These are phyloP conservation scores for Cladosporium sp. DNA, from an alignment of 2,329 filamentous ascomycete genomes.

Conservation along the genomic window DNA sequence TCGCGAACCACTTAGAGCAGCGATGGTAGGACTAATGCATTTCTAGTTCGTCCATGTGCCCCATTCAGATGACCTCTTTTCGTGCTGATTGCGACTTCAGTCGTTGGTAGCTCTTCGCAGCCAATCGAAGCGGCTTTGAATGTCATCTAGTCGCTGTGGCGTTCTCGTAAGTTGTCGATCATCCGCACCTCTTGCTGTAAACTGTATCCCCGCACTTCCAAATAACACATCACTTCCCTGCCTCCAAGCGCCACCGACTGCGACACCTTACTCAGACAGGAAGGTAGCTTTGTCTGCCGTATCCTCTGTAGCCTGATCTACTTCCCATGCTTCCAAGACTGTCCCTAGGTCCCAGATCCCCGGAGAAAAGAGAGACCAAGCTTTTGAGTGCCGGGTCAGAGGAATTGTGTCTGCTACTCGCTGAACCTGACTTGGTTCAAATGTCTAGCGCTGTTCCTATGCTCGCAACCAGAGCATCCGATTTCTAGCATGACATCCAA, in stretches of 20 bases:
- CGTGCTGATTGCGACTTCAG: not conserved
- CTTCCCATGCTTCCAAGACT: not conserved
- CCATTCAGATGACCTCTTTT: not conserved
- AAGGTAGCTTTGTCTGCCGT: not conserved
- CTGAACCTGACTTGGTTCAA: not conserved
- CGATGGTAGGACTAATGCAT: not conserved
- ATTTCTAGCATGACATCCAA: not conserved
- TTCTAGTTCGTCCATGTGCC: not conserved
- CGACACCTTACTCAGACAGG: not conserved
- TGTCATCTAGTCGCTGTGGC: not conserved
- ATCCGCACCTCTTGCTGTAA: not conserved
- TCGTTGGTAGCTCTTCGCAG: not conserved
- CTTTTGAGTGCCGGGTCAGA: not conserved
- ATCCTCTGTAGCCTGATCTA: not conserved
- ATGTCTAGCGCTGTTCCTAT: not conserved
- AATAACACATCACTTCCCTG: not conserved
- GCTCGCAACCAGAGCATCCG: not conserved
- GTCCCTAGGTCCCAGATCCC: not conserved
- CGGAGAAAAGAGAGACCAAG: not conserved
- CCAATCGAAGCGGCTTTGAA: not conserved
- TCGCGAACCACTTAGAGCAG: not conserved
- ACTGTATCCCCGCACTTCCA: conserved; percentile 3
- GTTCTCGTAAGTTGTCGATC: not conserved
- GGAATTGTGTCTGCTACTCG: not conserved
- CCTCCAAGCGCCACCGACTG: not conserved